A percentile compares a stretch with the other conserved stretches of the same genome.
phyloP scores from a whole-genome alignment of 2,329 filamentous ascomycete species.

The Xylariaceae sp. region DNA sequence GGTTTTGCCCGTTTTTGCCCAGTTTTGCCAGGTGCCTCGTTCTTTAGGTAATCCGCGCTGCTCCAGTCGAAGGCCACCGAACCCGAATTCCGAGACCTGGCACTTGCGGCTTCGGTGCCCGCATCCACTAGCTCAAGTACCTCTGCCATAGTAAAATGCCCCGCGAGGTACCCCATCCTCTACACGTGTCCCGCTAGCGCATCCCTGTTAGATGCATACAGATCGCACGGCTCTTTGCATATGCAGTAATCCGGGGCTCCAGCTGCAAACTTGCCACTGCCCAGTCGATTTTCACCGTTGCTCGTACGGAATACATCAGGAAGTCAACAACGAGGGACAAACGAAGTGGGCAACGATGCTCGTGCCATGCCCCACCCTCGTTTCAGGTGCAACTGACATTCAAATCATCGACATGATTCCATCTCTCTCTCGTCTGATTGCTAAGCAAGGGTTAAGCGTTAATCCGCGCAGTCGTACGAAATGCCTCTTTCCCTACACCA shows the following conservation, averaged over 20 bases:
- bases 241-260: not conserved
- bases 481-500: not conserved
- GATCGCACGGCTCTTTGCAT: not conserved
- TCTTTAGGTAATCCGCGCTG: not conserved
- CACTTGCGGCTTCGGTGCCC: not conserved
- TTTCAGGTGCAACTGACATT: not conserved
- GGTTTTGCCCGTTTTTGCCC: not conserved
- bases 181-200: too few species aligned
- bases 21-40: constrained; percentile 3
- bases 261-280: too few species aligned
- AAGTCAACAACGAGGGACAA: too few species aligned
- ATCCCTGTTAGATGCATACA: too few species aligned
- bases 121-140: not conserved
- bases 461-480: not conserved
- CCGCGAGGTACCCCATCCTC: not conserved
- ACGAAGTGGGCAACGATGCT: too few species aligned
- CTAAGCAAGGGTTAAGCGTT: not conserved
- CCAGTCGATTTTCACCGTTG: too few species aligned
- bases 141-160: not conserved
- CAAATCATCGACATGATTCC: not conserved
- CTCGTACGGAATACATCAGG: too few species aligned
- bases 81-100: not conserved
- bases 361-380: too few species aligned
- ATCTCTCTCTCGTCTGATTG: not conserved
- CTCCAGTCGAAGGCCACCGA: constrained; percentile 8